Evolutionary conservation across 331 rosid genomes (phyloP), one percentile per base, ranked within the genome.

Genomic region (Stylosanthes scabra): DNA sequence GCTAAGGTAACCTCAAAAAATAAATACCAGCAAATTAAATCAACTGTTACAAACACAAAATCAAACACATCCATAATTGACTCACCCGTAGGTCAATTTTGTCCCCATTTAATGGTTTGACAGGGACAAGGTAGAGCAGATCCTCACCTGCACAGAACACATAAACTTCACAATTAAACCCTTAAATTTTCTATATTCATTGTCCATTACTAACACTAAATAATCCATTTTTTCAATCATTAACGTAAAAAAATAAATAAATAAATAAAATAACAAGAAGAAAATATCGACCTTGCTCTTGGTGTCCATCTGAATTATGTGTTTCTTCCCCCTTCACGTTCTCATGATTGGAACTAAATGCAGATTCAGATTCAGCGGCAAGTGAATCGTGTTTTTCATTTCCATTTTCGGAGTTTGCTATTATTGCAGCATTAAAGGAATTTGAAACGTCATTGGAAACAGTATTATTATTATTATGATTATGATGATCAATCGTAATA

Each of bases 1-100:
- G 70, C 56, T 14, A 13, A 13, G 2, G 15, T 14, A 50, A 52
- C 41, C 61, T 49, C 14, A 58, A 14, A 39, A 42, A 27, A 50
- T 68, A 42, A 42, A 64, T 14, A 70, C 47, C 39, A 5, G 9
- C 37, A 55, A 27, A 71, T 45, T 28, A 52, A 52, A 52, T 34
- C 39, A 34, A 34, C 46, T 3, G 37, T 47, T 8, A 12, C 28
- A 66, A 44, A 34, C 13, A 13, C 73, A 49, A 13, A 41, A 70
- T 47, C 56, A 68, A 14, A 66, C 29, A 9, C 6, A 15, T 14
- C 2, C 20, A 52, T 52, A 52, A 25, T 47, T 28, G 34, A 78
- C 87, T 81, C 74, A 89, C 96, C 77, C 87, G 88, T 61, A 89
- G 87, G 59, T 89, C 90, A 62, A 89, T 85, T 81, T 87, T 89